Conservation (phyloP, 257 asterid genomes). For the Phtheirospermum japonicum region DNA sequence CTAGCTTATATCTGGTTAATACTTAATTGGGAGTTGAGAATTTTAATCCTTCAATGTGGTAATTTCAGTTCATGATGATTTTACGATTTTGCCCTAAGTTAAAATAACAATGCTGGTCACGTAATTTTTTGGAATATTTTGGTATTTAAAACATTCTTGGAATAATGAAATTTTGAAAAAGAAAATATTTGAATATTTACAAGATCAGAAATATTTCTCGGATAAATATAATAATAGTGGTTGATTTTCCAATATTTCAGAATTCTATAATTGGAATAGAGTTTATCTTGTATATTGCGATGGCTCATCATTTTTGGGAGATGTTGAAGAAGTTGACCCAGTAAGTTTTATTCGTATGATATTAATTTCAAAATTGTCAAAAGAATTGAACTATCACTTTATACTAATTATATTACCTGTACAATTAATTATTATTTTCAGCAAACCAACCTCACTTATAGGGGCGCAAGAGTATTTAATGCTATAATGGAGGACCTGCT, state of each 20-base stretch:
- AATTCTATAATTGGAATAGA: slow-evolving; percentile 29
- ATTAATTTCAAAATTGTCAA: background rate
- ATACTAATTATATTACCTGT: background rate
- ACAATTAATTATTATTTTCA: background rate
- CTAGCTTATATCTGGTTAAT: too few relatives aligned
- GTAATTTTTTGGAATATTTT: too few relatives aligned
- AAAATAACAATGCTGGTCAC: too few relatives aligned
- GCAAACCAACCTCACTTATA: slow-evolving; percentile 22
- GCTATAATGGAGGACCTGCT: slow-evolving; percentile 31
- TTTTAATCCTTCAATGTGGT: too few relatives aligned
- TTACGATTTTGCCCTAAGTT: too few relatives aligned
- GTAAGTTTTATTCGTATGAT: slow-evolving; percentile 10
- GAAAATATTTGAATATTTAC: too few relatives aligned
- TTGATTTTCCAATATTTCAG: background rate
- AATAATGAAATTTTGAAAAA: too few relatives aligned
- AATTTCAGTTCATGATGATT: too few relatives aligned
- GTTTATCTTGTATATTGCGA: slow-evolving; percentile 26
- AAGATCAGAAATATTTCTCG: too few relatives aligned
- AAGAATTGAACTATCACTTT: background rate
- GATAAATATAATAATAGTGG: background rate
- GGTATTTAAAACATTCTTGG: too few relatives aligned
- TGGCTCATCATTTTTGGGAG: slow-evolving; percentile 27
- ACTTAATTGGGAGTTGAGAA: too few relatives aligned
- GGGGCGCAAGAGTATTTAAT: slow-evolving; percentile 35
- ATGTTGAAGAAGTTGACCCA: slow-evolving; percentile 16